phyloP scores from a whole-genome alignment of 495 filamentous ascomycete genomes.

The Penicillium atrosanguineum region DNA sequence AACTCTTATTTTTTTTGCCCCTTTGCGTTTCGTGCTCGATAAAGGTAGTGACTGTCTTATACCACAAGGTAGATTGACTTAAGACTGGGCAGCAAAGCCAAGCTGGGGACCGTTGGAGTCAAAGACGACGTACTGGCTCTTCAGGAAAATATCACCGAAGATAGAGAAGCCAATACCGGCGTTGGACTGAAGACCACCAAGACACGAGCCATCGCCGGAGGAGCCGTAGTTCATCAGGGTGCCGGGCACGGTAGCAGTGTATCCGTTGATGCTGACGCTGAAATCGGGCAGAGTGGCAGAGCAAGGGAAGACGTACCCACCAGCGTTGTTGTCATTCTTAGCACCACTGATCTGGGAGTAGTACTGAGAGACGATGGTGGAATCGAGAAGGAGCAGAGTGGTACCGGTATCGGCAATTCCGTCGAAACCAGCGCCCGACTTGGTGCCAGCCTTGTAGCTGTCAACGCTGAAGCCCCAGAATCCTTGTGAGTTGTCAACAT shows the following conservation, averaged over 20 bases:
- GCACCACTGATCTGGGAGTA: slow-evolving; percentile 57
- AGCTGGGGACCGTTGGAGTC: slow-evolving; percentile 53
- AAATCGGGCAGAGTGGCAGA: slow-evolving; percentile 56
- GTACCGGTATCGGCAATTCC: slow-evolving; percentile 61
- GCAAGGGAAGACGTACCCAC: slow-evolving; percentile 72
- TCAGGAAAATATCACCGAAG: slow-evolving; percentile 73
- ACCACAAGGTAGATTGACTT: neutral
- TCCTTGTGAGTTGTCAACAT: slow-evolving; percentile 55
- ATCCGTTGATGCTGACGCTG: slow-evolving; percentile 48
- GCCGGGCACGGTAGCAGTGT: slow-evolving; percentile 40
- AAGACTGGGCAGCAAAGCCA: slow-evolving; percentile 55
- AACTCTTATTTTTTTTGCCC: too few relatives aligned
- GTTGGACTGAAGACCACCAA: slow-evolving; percentile 60
- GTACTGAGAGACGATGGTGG: slow-evolving; percentile 54
- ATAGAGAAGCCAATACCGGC: slow-evolving; percentile 62
- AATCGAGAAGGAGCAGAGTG: slow-evolving; percentile 61
- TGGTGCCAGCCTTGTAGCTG: slow-evolving; percentile 56
- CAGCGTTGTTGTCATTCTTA: slow-evolving; percentile 39
- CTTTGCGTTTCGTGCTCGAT: too few relatives aligned
- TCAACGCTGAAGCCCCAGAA: slow-evolving; percentile 68
- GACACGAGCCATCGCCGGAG: slow-evolving; percentile 48
- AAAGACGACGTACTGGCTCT: slow-evolving; percentile 74
- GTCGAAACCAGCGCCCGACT: slow-evolving; percentile 16
- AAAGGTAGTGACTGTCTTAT: too few relatives aligned
- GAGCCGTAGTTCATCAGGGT: slow-evolving; percentile 39